Evolutionary conservation across 2,329 filamentous ascomycete genomes (phyloP), one percentile per base, ranked within the genome.

Genomic region (Epichloe baconii): DNA sequence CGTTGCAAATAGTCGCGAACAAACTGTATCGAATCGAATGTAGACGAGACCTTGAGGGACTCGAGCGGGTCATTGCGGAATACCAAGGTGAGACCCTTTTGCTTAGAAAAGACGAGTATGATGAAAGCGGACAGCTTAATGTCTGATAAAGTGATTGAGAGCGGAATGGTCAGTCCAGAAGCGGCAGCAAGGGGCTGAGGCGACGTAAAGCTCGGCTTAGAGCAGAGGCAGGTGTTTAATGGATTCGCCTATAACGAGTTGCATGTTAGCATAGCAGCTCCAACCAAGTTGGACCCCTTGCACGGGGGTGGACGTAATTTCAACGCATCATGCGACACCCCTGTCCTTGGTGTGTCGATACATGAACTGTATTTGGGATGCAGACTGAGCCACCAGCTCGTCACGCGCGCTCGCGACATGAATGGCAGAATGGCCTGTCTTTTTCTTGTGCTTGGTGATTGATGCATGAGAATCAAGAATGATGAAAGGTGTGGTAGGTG

Each of bases 51-150:
- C 72, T 96, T 97, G 62, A 98, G 82, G 4, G 91, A 96, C 66
- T 98, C 93, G 55, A 98, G 81, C 4, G 93, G 93, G 65, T 98
- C 93, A 77, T 98, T 97, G 61, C 93, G 85, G 67, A 98, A 98
- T 44, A 98, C 93, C 46, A 98, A 77, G 1, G 93, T 98, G 52
- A 98, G 78, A 19, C 93, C 93, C 66, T 98, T 98, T 70, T 95
- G 89, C 65, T 89, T 91, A 3, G 91, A 97, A 66, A 98, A 98
- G 55, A 98, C 93, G 47, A 98, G 70, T 53, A 98, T 96, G 59
- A 98, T 94, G 66, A 98, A 97, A 11, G 91, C 93, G 4, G 90
- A 96, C 48, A 98, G 74, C 63, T 94, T 88, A 64, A 98, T 94
- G 58, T 97, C 88, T 45, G 93, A 97, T 48, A 98, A 68, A 0